Base-by-base conservation (phyloP, 495 filamentous ascomycete genomes). In the Annulohypoxylon nitens region DNA sequence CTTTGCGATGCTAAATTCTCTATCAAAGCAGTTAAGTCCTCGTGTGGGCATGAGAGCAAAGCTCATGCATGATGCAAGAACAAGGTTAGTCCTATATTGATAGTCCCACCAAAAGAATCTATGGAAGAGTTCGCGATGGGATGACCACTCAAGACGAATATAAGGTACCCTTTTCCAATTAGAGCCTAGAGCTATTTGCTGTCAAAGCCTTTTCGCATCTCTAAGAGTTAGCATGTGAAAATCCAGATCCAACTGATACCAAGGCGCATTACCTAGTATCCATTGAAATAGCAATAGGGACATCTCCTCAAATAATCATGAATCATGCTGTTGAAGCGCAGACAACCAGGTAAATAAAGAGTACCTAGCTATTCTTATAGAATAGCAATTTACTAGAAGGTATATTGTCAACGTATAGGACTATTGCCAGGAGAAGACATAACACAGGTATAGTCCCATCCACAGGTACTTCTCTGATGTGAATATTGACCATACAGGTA, bases 61-160 rank as follows among this genome's bases (percentile, higher is more conserved):
- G 53, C 16, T 57, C 20, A 10, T 16, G 12, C 51, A 55, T 16
- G 26, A 34, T 14, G 34, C 51, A 55, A 33, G 14, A 33, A 14
- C 33, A 55, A 55, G 51, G 12, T 55, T 55, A 9, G 23, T 36
- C 53, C 33, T 37, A 20, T 20, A n/a, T 20, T 37, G 14, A 57
- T 37, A 3, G n/a, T 20, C 53, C 33, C 14, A 16, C 14, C 20
- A 20, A 10, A 14, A 5, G 10, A 5, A 37, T 23, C 30, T 20
- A 37, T 37, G 14, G 53, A 20, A 8, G 16, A 57, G 14, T 16
- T 37, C 9, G 4, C 12, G 18, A 57, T 10, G n/a, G 5, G 33
- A 57, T 33, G n/a, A n/a, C 16, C 14, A 10, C 14, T 20, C 33
- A 37, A 18, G 30, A n/a, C 14, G 30, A 57, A 16, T 18, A 9